Evolutionary conservation across 306 rosid genomes (phyloP), one percentile per base, ranked within the genome.

Genomic region (Fragaria vesca): DNA sequence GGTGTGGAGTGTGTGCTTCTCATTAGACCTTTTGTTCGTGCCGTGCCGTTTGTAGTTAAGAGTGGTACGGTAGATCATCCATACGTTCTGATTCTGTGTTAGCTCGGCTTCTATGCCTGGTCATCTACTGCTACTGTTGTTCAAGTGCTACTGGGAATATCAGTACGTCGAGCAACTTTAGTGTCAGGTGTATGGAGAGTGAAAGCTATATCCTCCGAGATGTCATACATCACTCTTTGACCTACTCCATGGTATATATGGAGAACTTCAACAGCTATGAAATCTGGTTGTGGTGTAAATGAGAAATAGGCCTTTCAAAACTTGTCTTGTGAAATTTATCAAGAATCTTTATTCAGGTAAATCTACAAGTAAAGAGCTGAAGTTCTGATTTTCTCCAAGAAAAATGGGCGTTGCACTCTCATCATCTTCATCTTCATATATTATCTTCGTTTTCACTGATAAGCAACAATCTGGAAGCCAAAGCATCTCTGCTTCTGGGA

Each of bases 111-210:
- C 21, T 72, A 32, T 61, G 65, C 26, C 8, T 63, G 65, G 11
- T 72, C 82, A 72, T 72, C 66, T 38, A 18, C 24, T n/a, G 42
- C 12, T 42, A n/a, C 8, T 52, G 38, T 21, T 52, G 67, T 67
- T 18, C 17, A 20, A 4, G 57, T 51, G 8, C 2, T 26, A 24
- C 26, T 24, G 26, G 26, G 26, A 24, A 24, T 24, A 24, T 24
- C 26, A 24, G 26, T 24, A 24, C 26, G 0, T 24, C 26, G 26
- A 24, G 26, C 26, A 24, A 24, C 26, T 24, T 24, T 24, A 24
- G 26, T 24, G 26, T 45, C 13, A 45, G 48, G 48, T 11, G 10
- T 47, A 12, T 3, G 11, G 51, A 36, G 38, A 36, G 38, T 36
- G 38, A 36, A 36, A 36, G 38, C 38, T 36, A 36, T 36, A 36